A percentile compares a stretch with the other conserved stretches of the same genome.
Evolutionary conservation across 495 filamentous ascomycete genomes (phyloP).

Genomic region (Corynascus novoguineensis): DNA sequence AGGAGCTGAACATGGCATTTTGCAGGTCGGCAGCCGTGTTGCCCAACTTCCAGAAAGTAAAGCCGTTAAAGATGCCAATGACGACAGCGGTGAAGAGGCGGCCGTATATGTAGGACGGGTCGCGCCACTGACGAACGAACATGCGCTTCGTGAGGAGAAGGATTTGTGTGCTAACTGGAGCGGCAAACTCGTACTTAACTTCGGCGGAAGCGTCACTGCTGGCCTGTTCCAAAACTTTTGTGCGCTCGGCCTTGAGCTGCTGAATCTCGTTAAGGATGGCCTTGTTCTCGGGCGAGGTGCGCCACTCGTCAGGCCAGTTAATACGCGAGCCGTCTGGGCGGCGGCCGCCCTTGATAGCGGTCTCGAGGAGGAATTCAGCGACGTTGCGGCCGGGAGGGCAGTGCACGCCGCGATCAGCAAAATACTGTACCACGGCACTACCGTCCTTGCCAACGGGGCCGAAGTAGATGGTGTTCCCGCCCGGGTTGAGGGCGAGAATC

Average conservation of each 20-base stretch:
- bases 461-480: conserved; percentile 69
- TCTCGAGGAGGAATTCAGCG: conserved; percentile 83
- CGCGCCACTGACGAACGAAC: conserved; percentile 76
- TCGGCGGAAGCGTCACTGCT: conserved; percentile 12
- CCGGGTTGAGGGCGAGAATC: conserved; percentile 60
- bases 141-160: conserved; percentile 52
- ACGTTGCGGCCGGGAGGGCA: conserved; percentile 63
- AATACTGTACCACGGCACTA: conserved; percentile 42
- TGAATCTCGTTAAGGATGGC: conserved; percentile 63
- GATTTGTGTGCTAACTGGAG: conserved; percentile 39
- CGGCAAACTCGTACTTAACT: conserved; percentile 33
- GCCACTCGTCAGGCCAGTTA: conserved; percentile 80
- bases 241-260: conserved; percentile 46
- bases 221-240: too few species aligned
- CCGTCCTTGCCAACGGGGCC: conserved; percentile 52
- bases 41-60: conserved; percentile 77
- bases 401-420: conserved; percentile 60
- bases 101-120: conserved; percentile 68
- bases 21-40: conserved; percentile 65
- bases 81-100: conserved; percentile 50
- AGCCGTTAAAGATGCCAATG: conserved; percentile 71
- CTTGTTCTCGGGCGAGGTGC: conserved; percentile 59
- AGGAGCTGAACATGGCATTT: conserved; percentile 72
- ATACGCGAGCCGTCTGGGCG: conserved; percentile 63
- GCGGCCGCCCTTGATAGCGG: conserved; percentile 63